phyloP scores from a whole-genome alignment of 441 rosid species.

The Adansonia grandidieri region DNA sequence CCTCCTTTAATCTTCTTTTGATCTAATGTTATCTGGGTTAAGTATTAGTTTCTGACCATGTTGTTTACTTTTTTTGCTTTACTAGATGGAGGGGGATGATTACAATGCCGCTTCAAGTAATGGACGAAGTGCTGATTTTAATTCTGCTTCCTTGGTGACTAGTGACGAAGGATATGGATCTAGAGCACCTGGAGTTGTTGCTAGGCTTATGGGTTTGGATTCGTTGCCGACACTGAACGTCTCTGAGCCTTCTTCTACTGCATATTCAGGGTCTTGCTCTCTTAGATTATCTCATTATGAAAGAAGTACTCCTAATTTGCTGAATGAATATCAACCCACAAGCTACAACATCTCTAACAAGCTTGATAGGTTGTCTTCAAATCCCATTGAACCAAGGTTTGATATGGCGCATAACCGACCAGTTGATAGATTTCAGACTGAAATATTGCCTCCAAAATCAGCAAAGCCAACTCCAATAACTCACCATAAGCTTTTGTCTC shows the following conservation, averaged over 20 bases:
- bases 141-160: slow-evolving; percentile 55
- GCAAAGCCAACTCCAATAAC: slow-evolving; percentile 66
- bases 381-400: slow-evolving; percentile 49
- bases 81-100: slow-evolving; percentile 56
- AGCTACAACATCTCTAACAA: slow-evolving; percentile 42
- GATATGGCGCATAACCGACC: slow-evolving; percentile 49
- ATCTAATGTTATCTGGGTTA: neutral
- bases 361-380: slow-evolving; percentile 44
- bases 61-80: slow-evolving; percentile 17
- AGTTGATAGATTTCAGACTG: slow-evolving; percentile 75
- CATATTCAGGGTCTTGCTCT: slow-evolving; percentile 39
- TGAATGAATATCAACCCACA: slow-evolving; percentile 44
- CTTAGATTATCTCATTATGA: slow-evolving; percentile 44
- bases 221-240: slow-evolving; percentile 60
- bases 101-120: slow-evolving; percentile 46
- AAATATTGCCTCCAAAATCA: slow-evolving; percentile 76
- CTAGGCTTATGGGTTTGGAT: slow-evolving; percentile 94
- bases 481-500: slow-evolving; percentile 77
- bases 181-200: slow-evolving; percentile 84
- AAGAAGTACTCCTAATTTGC: slow-evolving; percentile 36
- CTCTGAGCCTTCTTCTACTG: slow-evolving; percentile 45
- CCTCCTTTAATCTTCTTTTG: slow-evolving; percentile 3
- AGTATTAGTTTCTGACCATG: slow-evolving; percentile 19
- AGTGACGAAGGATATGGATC: slow-evolving; percentile 70
- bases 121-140: slow-evolving; percentile 51